Conservation (phyloP, 352 stramenopile species). For the Phytophthora kernoviae region DNA sequence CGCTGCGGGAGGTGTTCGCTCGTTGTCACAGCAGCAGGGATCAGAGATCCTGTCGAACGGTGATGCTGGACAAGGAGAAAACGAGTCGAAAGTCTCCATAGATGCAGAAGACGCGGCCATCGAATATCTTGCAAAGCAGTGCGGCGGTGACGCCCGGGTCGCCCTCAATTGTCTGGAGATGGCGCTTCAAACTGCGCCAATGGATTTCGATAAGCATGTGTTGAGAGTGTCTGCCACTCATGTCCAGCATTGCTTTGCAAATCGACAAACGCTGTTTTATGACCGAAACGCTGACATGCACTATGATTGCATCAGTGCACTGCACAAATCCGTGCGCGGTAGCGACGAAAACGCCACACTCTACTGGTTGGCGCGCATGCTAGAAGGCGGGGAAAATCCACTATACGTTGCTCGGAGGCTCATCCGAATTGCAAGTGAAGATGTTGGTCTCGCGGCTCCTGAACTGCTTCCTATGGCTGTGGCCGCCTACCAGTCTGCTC, state of each 20-base stretch:
- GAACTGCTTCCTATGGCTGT: slow-evolving; percentile 73
- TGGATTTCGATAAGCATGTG: slow-evolving; percentile 30
- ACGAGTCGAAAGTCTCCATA: slow-evolving; percentile 18
- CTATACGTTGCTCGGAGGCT: slow-evolving; percentile 80
- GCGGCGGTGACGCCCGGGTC: slow-evolving; percentile 78
- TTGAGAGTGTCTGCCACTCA: slow-evolving; percentile 58
- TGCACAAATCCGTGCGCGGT: slow-evolving; percentile 86
- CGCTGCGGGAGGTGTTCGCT: slow-evolving; percentile 33
- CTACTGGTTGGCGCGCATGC: slow-evolving; percentile 88
- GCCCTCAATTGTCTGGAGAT: slow-evolving; percentile 88
- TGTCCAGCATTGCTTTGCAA: slow-evolving; percentile 73
- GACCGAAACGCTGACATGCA: slow-evolving; percentile 88
- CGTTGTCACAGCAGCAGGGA: slow-evolving; percentile 20
- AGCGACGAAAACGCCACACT: slow-evolving; percentile 83
- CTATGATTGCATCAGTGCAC: slow-evolving; percentile 85
- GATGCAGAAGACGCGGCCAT: slow-evolving; percentile 63
- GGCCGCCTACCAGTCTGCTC: slow-evolving; percentile 71
- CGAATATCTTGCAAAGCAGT: slow-evolving; percentile 71
- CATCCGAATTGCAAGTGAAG: slow-evolving; percentile 86
- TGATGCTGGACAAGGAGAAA: slow-evolving; percentile 4
- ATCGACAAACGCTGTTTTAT: slow-evolving; percentile 80
- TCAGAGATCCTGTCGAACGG: slow-evolving; percentile 11
- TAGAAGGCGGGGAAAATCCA: slow-evolving; percentile 86
- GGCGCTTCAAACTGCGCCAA: slow-evolving; percentile 55
- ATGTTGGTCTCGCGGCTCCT: slow-evolving; percentile 77